These are phyloP conservation scores for Epichloe gansuensis DNA, from an alignment of 2,329 filamentous ascomycete genomes.

Conservation along the genomic window DNA sequence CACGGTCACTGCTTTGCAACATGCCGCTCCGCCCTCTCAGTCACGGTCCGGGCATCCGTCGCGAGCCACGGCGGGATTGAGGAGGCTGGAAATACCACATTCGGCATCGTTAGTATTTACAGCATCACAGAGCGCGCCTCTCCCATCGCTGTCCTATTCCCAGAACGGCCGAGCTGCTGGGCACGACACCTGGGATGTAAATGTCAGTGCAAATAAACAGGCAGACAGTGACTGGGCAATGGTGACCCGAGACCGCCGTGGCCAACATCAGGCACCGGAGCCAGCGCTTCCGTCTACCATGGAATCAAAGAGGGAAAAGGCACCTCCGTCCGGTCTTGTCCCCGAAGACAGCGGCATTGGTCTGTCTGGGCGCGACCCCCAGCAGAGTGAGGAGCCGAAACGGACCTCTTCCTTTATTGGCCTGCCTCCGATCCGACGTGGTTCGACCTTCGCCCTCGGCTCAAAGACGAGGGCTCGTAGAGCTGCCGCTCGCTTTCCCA, in stretches of 20 bases:
- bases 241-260: slow-evolving; percentile 14
- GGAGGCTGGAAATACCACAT: slow-evolving; percentile 7
- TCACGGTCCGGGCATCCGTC: not conserved
- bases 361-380: slow-evolving; percentile 7
- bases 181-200: not conserved
- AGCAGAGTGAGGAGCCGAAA: slow-evolving; percentile 17
- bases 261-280: not conserved
- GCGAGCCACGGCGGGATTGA: slow-evolving; percentile 7
- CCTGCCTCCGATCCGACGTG: slow-evolving; percentile 44
- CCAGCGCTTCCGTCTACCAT: not conserved
- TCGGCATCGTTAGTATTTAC: not conserved
- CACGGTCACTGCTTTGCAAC: not conserved
- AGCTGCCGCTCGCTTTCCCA: slow-evolving; percentile 19
- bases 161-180: not conserved
- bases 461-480: slow-evolving; percentile 18
- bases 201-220: not conserved
- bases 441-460: slow-evolving; percentile 40
- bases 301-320: not conserved
- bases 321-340: not conserved
- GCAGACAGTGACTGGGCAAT: slow-evolving; percentile 19
- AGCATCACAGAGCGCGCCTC: not conserved
- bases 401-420: slow-evolving; percentile 41
- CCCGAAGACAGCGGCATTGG: slow-evolving; percentile 5
- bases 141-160: not conserved
- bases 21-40: not conserved